A percentile compares a stretch with the other conserved stretches of the same genome.
phyloP scores from a whole-genome alignment of 805 yeast species.

The Millerozyma miso region DNA sequence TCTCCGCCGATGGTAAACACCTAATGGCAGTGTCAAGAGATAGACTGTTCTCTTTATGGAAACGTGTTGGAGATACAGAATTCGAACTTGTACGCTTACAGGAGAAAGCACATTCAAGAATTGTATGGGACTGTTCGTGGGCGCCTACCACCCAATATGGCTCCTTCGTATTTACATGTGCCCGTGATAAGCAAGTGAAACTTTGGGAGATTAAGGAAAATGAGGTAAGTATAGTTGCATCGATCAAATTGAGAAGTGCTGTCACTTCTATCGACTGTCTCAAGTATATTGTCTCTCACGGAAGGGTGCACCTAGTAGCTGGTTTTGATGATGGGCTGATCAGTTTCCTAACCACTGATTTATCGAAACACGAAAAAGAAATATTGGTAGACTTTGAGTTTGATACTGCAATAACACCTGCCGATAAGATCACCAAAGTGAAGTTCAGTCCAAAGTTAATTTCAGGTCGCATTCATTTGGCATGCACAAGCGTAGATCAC shows the following conservation, averaged over 20 bases:
- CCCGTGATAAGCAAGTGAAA: conserved; percentile 79
- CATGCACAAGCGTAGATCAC: conserved; percentile 62
- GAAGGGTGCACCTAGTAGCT: conserved; percentile 42
- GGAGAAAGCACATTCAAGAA: conserved; percentile 82
- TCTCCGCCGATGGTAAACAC: conserved; percentile 62
- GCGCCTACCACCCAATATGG: conserved; percentile 39
- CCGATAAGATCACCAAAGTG: conserved; percentile 57
- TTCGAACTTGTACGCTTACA: conserved; percentile 41
- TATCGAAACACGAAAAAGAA: conserved; percentile 18
- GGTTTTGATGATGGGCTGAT: conserved; percentile 74
- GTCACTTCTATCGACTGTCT: conserved; percentile 65
- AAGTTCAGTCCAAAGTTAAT: conserved; percentile 43
- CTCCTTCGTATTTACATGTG: conserved; percentile 67
- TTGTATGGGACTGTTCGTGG: conserved; percentile 96
- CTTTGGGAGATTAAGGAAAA: conserved; percentile 54
- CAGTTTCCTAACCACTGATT: conserved; percentile 36
- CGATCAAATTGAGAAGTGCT: conserved; percentile 47
- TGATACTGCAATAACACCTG: conserved; percentile 47
- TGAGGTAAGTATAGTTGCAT: conserved; percentile 31
- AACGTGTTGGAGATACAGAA: conserved; percentile 27
- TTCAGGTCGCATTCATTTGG: conserved; percentile 36
- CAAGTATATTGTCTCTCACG: conserved; percentile 20
- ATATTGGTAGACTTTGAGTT: conserved; percentile 26
- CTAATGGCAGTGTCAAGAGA: conserved; percentile 84
- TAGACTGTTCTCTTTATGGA: conserved; percentile 79